Percentiles rank a stretch among this genome's conserved stretches.
Conservation (phyloP, 1,139 yeast genomes). For the Kodamaea sp. region DNA sequence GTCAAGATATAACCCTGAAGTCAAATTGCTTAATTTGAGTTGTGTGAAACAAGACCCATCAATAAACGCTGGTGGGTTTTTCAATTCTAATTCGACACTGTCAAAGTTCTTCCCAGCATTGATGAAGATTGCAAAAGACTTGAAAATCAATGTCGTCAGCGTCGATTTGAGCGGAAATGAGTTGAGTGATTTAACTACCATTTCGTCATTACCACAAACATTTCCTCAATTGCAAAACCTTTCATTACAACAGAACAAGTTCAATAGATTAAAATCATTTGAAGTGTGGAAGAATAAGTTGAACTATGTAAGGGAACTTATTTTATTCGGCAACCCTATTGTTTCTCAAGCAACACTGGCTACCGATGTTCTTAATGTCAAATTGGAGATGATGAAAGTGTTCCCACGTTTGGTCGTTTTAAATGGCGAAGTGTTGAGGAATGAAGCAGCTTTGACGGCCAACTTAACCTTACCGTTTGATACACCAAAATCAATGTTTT, state of each 20-base stretch:
- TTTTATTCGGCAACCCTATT: conserved; percentile 77
- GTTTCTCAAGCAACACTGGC: conserved; percentile 23
- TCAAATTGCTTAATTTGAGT: conserved; percentile 69
- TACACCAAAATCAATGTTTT: conserved; percentile 51
- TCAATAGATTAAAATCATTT: conserved; percentile 54
- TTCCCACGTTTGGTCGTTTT: conserved; percentile 79
- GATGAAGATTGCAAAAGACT: conserved; percentile 71
- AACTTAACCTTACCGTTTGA: conserved; percentile 58
- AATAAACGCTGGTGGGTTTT: conserved; percentile 60
- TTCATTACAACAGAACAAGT: conserved; percentile 72
- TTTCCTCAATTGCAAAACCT: conserved; percentile 76
- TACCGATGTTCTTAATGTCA: conserved; percentile 43
- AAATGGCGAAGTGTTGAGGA: conserved; percentile 75
- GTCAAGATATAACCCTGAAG: conserved; percentile 61
- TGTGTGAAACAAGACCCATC: conserved; percentile 63
- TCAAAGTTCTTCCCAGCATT: conserved; percentile 89
- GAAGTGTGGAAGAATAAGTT: conserved; percentile 81
- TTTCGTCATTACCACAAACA: conserved; percentile 65
- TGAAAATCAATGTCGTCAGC: conserved; percentile 58
- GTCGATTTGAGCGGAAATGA: conserved; percentile 73
- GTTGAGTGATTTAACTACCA: conserved; percentile 55
- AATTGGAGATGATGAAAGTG: conserved; percentile 58
- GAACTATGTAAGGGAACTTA: conserved; percentile 66
- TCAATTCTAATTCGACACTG: conserved; percentile 53
- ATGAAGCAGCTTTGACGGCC: conserved; percentile 55